phyloP scores from a whole-genome alignment of 2,329 filamentous ascomycete species.

The Colletotrichum sp. region DNA sequence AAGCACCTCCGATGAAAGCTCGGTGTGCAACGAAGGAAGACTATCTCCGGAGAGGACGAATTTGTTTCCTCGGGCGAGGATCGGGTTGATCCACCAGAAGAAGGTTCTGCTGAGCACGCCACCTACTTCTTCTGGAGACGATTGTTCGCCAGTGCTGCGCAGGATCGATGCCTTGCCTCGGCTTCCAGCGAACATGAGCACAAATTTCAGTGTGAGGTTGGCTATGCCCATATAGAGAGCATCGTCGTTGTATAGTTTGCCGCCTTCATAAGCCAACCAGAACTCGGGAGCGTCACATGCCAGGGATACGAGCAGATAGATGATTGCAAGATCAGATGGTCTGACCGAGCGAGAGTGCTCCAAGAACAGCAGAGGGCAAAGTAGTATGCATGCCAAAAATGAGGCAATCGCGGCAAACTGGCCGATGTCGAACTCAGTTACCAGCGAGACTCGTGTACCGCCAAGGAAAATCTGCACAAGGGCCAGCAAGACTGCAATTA shows the following conservation, averaged over 20 bases:
- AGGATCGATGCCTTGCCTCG: not conserved
- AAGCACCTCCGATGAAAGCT: not conserved
- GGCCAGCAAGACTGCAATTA: not conserved
- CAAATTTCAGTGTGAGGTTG: not conserved
- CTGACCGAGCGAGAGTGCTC: not conserved
- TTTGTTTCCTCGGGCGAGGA: not conserved
- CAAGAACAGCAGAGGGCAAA: not conserved
- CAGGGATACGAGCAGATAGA: not conserved
- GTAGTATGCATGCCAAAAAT: not conserved
- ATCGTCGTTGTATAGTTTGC: not conserved
- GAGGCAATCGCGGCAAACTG: not conserved
- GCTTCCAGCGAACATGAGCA: not conserved
- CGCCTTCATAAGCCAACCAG: too few relatives aligned
- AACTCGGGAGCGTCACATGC: not conserved
- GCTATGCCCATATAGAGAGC: not conserved
- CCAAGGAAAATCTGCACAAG: not conserved
- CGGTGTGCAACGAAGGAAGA: not conserved
- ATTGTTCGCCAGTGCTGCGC: not conserved
- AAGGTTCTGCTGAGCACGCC: not conserved
- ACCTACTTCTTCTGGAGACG: not conserved
- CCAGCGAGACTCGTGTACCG: not conserved
- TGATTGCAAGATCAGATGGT: not conserved
- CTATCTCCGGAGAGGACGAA: not conserved
- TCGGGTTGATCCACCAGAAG: constrained; percentile 12
- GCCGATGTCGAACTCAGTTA: not conserved